Evolutionary conservation across 257 asterid genomes (phyloP), one percentile per base, ranked within the genome.

Genomic region (Gentiana dahurica): DNA sequence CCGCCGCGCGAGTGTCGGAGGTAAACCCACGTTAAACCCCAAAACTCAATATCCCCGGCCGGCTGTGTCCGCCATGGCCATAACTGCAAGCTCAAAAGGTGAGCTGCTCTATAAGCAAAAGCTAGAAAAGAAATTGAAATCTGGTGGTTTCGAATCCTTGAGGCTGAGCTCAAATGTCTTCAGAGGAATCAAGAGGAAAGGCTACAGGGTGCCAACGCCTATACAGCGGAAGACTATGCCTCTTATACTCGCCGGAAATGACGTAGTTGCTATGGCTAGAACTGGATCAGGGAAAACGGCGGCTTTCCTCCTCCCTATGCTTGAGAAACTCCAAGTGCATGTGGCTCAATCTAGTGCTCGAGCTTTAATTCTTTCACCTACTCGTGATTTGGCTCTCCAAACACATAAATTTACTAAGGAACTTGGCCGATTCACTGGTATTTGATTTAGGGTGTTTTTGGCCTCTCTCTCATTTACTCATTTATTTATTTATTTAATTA

Each of bases 181-280:
- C 73, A 79, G 82, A 63, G 97, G 93, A 13, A 79, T 92, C 49
- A 85, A 88, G 68, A 80, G 71, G 67, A 92, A 85, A 73, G 98
- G 98, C 0, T 92, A 92, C 72, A 78, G 66, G 46, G 94, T 92
- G 7, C 97, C 98, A 10, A 92, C 97, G 41, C 98, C 98, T 10
- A 92, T 92, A 5, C 95, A 92, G 79, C 75, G 98, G 5, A 92
- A 85, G 65, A 77, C 94, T 6, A 87, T 92, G 94, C 98, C 98
- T 0, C 73, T 83, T 3, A 88, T 92, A 8, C 77, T 83, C 0
- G 58, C 85, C 0, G 97, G 97, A 7, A 66, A 73, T 64, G 97
- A 92, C 63, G 87, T 92, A 15, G 98, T 92, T 2, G 98, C 98
- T 57, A 92, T 92, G 98, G 98, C 98, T 6, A 85, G 97, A 5